Base-by-base conservation (phyloP, 148 eudicot species). In the Rhododendron griersonianum region DNA sequence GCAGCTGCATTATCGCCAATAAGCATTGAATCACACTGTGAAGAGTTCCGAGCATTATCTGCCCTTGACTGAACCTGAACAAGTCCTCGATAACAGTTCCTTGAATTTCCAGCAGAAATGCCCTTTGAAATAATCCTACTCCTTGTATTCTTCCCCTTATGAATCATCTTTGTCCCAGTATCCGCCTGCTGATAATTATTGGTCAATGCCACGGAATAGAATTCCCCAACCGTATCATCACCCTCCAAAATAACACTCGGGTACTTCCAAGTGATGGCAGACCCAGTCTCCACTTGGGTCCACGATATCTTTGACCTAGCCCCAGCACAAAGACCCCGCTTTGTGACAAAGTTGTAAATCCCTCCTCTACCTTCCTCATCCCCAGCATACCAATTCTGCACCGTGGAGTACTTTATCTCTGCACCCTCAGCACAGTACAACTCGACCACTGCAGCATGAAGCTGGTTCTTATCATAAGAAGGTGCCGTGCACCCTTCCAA, bases 211-310 rank as follows among this genome's bases (percentile, higher is more conserved):
- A 97, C 99, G 2, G 96, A 97, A 90, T 97, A 94, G 79, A 97
- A 97, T 91, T 97, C 99, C 2, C 99, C 99, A 33, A 97, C 95
- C 0, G 98, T 92, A 81, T 91, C 91, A 92, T 97, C 98, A 69
- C 98, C 99, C 91, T 95, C 98, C 81, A 97, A 84, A 75, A 95
- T 88, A 87, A 94, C 98, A 92, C 98, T 97, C 0, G 99, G 99
- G 75, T 94, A 95, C 91, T 97, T 97, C 99, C 99, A 97, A 11
- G 99, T 97, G 84, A 97, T 95, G n/a, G 99, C 98, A 0, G 98
- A 95, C 44, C 99, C 98, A 0, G 98, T 97, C 91, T 97, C 99
- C 79, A 97, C 98, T 82, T 95, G 99, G 1, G 98, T 97, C 98
- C 98, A 95, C 10, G 98, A 97, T 87, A 97, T 97, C 95, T 94